Percentiles rank a stretch among this genome's conserved stretches.
Conservation (phyloP, 768 basidiomycete species). For the Termitomyces titanicus region DNA sequence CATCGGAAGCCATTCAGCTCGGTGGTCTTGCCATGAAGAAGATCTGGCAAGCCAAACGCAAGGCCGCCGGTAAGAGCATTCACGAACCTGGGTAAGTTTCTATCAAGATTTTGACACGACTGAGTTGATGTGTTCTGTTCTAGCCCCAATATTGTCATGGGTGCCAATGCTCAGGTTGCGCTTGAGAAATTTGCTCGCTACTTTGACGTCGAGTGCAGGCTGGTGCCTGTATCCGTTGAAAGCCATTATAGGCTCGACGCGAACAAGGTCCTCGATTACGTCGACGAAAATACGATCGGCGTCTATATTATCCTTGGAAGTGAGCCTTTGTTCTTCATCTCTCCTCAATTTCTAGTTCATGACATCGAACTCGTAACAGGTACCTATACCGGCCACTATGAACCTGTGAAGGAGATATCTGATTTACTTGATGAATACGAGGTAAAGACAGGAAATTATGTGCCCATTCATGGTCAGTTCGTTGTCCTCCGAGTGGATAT, state of each 20-base stretch:
- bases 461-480: conserved; percentile 67
- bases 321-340: conserved; percentile 31
- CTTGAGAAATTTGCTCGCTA: conserved; percentile 72
- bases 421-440: conserved; percentile 66
- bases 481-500: conserved; percentile 29
- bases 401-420: conserved; percentile 84
- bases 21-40: conserved; percentile 75
- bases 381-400: conserved; percentile 68
- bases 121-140: background rate
- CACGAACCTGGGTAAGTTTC: conserved; percentile 67
- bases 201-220: conserved; percentile 63
- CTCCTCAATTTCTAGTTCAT: conserved; percentile 31
- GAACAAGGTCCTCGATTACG: conserved; percentile 57
- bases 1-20: conserved; percentile 69
- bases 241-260: conserved; percentile 55
- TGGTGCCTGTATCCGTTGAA: conserved; percentile 48
- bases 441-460: conserved; percentile 49
- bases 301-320: conserved; percentile 52
- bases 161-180: conserved; percentile 74
- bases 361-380: conserved; percentile 18
- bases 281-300: conserved; percentile 76
- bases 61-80: conserved; percentile 62
- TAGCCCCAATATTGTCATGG: conserved; percentile 64
- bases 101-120: background rate
- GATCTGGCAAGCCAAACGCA: conserved; percentile 65